Percentiles rank a stretch among this genome's conserved stretches.
phyloP scores from a whole-genome alignment of 176 grass and related monocot genomes.

The Coix lacrymajobi region DNA sequence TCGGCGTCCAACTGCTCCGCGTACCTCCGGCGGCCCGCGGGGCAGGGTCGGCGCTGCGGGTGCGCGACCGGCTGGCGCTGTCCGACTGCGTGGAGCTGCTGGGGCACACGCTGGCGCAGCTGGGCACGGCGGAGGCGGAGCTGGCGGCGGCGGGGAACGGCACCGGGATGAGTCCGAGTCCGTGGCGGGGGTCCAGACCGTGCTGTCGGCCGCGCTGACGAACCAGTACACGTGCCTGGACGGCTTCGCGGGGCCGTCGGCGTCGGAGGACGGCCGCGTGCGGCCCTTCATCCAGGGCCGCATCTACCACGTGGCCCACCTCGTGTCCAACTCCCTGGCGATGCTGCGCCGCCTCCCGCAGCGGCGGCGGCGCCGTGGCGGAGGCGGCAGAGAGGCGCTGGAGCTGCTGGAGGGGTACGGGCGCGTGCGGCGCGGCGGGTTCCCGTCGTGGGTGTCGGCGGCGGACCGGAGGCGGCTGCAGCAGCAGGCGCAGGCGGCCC shows the following conservation, averaged over 20 bases:
- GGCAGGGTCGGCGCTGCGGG: slow-evolving; percentile 17
- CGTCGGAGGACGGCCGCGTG: slow-evolving; percentile 46
- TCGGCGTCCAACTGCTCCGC: slow-evolving; percentile 54
- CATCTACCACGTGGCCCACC: slow-evolving; percentile 79
- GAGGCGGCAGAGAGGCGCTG: background rate
- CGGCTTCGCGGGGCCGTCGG: slow-evolving; percentile 47
- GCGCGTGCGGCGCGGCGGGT: slow-evolving; percentile 46
- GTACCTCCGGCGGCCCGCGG: slow-evolving; percentile 40
- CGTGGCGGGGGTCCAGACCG: slow-evolving; percentile 52
- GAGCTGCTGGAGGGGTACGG: slow-evolving; percentile 57
- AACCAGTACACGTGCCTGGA: slow-evolving; percentile 97
- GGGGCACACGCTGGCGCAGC: slow-evolving; percentile 53
- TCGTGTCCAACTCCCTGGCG: slow-evolving; percentile 76
- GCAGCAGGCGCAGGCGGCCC: background rate
- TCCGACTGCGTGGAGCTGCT: slow-evolving; percentile 78
- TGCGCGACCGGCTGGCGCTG: slow-evolving; percentile 57
- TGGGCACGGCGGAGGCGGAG: slow-evolving; percentile 35
- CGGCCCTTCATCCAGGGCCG: slow-evolving; percentile 73
- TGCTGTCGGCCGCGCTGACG: slow-evolving; percentile 75
- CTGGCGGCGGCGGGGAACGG: slow-evolving; percentile 26
- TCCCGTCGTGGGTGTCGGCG: slow-evolving; percentile 55
- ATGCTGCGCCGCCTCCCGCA: slow-evolving; percentile 68
- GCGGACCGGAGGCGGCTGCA: slow-evolving; percentile 52
- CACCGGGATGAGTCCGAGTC: slow-evolving; percentile 8
- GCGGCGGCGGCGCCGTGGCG: background rate